phyloP scores from a whole-genome alignment of 148 eudicot genomes.

The Arbutus unedo region DNA sequence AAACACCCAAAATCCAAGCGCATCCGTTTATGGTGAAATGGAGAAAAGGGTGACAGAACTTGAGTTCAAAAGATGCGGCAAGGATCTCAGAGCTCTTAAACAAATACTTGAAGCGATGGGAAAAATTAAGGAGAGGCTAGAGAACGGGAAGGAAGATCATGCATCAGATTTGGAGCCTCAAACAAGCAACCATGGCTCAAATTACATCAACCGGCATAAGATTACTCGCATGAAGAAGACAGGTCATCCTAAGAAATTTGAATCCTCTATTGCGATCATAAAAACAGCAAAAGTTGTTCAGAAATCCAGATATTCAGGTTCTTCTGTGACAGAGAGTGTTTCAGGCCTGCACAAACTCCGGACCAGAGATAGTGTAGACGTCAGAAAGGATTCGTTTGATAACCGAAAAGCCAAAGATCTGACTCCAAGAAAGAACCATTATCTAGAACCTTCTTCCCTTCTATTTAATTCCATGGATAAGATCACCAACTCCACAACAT shows the following conservation, averaged over 20 bases:
- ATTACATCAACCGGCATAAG: conserved; percentile 15
- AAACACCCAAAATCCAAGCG: conserved; percentile 28
- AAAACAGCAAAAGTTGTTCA: conserved; percentile 32
- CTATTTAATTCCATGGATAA: conserved; percentile 21
- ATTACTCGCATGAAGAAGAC: conserved; percentile 24
- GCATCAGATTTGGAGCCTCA: conserved; percentile 25
- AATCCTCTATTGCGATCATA: conserved; percentile 25
- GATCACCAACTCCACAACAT: conserved; percentile 26
- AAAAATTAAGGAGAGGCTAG: conserved; percentile 37
- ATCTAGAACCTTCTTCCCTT: conserved; percentile 23
- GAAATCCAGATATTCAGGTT: conserved; percentile 20
- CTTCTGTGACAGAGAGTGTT: conserved; percentile 18
- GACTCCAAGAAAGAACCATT: conserved; percentile 26
- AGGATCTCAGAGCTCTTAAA: conserved; percentile 88
- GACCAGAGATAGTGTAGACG: conserved; percentile 22
- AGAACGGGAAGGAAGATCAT: conserved; percentile 26
- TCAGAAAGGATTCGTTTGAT: conserved; percentile 18
- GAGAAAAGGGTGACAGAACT: conserved; percentile 62
- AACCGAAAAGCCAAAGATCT: conserved; percentile 33
- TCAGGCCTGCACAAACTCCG: conserved; percentile 27
- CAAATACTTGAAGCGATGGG: conserved; percentile 78
- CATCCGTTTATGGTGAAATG: conserved; percentile 65
- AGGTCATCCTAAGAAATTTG: conserved; percentile 22
- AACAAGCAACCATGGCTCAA: conserved; percentile 20
- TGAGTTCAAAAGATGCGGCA: conserved; percentile 67